phyloP scores from a whole-genome alignment of 176 grass and related monocot genomes.

The Eleusine coracana region DNA sequence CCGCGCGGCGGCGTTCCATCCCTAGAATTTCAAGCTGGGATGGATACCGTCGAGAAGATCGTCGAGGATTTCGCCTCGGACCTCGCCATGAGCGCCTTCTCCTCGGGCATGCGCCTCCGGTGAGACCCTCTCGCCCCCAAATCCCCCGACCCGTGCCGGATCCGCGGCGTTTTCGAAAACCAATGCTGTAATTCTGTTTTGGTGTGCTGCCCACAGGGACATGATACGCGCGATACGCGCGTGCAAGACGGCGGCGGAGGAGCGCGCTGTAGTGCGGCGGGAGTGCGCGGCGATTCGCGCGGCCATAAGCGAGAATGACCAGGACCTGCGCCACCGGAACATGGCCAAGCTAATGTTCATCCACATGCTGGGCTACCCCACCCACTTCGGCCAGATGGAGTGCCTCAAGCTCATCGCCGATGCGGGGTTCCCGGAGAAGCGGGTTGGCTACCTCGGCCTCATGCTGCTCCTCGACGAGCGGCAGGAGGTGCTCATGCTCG shows the following conservation, averaged over 20 bases:
- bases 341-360: conserved; percentile 99
- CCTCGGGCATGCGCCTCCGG: conserved; percentile 88
- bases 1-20: conserved; percentile 32
- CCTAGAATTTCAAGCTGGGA: conserved; percentile 21
- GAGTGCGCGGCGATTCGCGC: conserved; percentile 90
- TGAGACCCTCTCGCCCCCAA: conserved; percentile 41
- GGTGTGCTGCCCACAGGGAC: conserved; percentile 59
- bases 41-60: conserved; percentile 58
- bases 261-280: conserved; percentile 90
- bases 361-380: conserved; percentile 99
- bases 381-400: conserved; percentile 99
- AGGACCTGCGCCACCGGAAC: conserved; percentile 72
- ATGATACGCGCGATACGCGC: conserved; percentile 96
- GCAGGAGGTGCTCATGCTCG: conserved; percentile 99
- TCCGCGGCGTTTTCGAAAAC: background rate
- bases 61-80: conserved; percentile 61
- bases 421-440: conserved; percentile 90
- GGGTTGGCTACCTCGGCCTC: conserved; percentile 93
- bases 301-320: conserved; percentile 78
- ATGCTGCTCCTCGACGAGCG: conserved; percentile 97
- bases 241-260: conserved; percentile 95
- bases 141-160: background rate
- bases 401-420: conserved; percentile 98
- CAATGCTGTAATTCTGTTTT: background rate
- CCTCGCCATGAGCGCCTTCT: conserved; percentile 79